These are phyloP conservation scores for Ophiostoma himal-ulmi DNA, from an alignment of 2,329 filamentous ascomycete species.

Conservation along the genomic window DNA sequence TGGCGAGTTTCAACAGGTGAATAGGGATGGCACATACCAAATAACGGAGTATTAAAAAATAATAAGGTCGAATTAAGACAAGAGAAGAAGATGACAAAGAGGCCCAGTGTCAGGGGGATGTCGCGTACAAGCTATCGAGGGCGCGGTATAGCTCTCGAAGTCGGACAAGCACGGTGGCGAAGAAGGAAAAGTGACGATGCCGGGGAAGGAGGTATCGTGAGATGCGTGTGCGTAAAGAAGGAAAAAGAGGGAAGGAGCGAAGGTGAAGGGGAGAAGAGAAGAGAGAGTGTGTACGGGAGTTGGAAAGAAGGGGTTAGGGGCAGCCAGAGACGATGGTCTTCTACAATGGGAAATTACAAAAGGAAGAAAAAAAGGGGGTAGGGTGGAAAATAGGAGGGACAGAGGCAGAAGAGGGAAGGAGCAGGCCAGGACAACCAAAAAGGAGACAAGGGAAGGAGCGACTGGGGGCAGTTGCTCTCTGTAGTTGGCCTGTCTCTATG, in stretches of 20 bases:
- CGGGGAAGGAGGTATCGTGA: conserved; percentile 20
- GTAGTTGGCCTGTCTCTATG: neutral
- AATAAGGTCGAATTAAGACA: conserved; percentile 17
- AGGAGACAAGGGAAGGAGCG: conserved; percentile 10
- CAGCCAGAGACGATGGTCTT: conserved; percentile 22
- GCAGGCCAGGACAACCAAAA: neutral
- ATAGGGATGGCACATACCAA: conserved; percentile 19
- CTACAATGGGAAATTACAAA: conserved; percentile 28
- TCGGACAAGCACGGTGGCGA: conserved; percentile 18
- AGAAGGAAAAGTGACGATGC: conserved; percentile 6
- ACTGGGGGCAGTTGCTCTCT: neutral
- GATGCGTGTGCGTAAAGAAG: conserved; percentile 15
- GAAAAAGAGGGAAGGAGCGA: conserved; percentile 13
- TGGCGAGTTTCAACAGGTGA: conserved; percentile 15
- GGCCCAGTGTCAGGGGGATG: conserved; percentile 14
- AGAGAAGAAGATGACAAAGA: conserved; percentile 15
- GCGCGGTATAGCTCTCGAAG: conserved; percentile 17
- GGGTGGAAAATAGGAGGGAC: conserved; percentile 21
- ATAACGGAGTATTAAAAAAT: conserved; percentile 16
- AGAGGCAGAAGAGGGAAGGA: conserved; percentile 15
- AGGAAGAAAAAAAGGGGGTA: conserved; percentile 25
- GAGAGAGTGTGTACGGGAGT: conserved; percentile 9
- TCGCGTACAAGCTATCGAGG: conserved; percentile 20
- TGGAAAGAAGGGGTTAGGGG: conserved; percentile 20
- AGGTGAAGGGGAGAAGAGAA: conserved; percentile 15